Evolutionary conservation across 768 basidiomycete species (phyloP), one percentile per base, ranked within the genome.

Genomic region (Lepiota brunneoincarnata): DNA sequence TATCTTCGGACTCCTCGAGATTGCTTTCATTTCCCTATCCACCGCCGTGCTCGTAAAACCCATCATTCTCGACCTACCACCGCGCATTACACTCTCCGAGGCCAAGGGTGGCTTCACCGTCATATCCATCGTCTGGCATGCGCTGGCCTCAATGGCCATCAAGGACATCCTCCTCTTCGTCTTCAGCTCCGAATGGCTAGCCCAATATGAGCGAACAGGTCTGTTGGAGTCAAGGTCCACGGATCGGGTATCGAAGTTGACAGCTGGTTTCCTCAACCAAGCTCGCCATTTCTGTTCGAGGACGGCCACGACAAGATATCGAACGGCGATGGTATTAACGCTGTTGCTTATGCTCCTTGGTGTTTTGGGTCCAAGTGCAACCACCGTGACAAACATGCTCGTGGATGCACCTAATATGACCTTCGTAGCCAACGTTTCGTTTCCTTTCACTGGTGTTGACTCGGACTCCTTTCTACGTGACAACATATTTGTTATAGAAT

Each of bases 141-240:
- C 51, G 5, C 18, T 52, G 9, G 51, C 51, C 2, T 21, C 44
- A 21, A 44, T 44, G 12, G 11, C 41, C 0, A 43, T 44, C 35
- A 52, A 44, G 31, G 51, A 44, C n/a, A 44, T 52, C n/a, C 12
- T 52, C 4, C 31, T 44, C 6, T 34, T 44, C 21, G 17, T 52
- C 18, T 52, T 52, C 42, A 52, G 51, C 42, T 41, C 51, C 4
- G 51, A 52, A 17, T 52, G 51, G 51, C 43, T 52, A 34, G 51
- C 26, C n/a, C 41, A 43, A 24, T 38, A 45, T 12, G 31, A 43
- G 6, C 14, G 34, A 1, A 36, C 51, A 21, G 34, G 51, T 31
- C 39, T n/a, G 3, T 18, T 51, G 12, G 18, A 28, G 9, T 21
- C 31, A 5, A n/a, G 40, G 17, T 3, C 12, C 12, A 51, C 49